Percentiles rank a stretch among this genome's conserved stretches.
Evolutionary conservation across 140 eudicot species (phyloP).

Genomic region (Bidens hawaiensis): DNA sequence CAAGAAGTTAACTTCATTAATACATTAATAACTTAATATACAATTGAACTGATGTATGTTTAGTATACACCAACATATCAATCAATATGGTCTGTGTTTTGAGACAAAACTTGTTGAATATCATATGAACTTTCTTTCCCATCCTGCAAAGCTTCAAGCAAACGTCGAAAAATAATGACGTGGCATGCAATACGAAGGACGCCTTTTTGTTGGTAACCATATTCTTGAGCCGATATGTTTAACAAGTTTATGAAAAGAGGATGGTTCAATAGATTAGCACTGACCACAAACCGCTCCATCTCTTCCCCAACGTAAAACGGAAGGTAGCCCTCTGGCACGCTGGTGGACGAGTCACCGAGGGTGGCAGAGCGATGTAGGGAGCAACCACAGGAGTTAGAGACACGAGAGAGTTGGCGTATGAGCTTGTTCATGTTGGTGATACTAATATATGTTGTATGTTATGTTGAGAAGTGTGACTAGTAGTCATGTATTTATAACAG

Average conservation of each 20-base stretch:
- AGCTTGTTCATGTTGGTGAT: conserved; percentile 43
- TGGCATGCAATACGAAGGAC: conserved; percentile 71
- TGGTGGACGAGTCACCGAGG: neutral
- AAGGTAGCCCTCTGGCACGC: conserved; percentile 44
- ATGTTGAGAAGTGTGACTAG: too few species aligned
- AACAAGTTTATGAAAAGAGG: conserved; percentile 55
- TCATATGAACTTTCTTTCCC: conserved; percentile 22
- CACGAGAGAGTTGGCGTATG: conserved; percentile 43
- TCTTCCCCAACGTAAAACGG: conserved; percentile 74
- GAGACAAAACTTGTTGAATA: conserved; percentile 29
- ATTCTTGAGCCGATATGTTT: conserved; percentile 61
- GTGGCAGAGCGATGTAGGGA: conserved; percentile 27
- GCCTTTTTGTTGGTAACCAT: conserved; percentile 68
- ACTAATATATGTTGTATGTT: too few species aligned
- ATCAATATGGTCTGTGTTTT: neutral
- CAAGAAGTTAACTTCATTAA: neutral
- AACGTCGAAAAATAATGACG: conserved; percentile 40
- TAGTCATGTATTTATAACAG: neutral
- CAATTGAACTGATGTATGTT: conserved; percentile 2
- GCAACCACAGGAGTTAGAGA: conserved; percentile 53
- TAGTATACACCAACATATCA: neutral
- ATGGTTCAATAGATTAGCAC: conserved; percentile 44
- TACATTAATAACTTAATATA: too few species aligned
- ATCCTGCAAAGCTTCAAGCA: conserved; percentile 38
- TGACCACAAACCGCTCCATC: conserved; percentile 64